phyloP scores from a whole-genome alignment of 768 basidiomycete species.

The Amanita phalloides region DNA sequence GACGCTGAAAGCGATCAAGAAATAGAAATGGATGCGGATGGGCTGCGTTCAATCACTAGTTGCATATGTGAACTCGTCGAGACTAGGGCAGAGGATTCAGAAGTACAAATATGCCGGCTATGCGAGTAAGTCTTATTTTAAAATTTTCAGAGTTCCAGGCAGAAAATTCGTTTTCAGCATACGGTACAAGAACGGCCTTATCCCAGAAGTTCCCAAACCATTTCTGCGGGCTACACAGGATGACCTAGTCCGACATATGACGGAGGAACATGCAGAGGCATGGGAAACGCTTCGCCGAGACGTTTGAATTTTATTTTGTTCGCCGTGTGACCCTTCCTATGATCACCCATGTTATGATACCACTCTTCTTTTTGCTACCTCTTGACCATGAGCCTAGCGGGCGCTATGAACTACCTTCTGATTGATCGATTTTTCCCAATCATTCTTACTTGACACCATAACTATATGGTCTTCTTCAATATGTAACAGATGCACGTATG shows the following conservation, averaged over 20 bases:
- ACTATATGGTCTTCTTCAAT: conserved; percentile 24
- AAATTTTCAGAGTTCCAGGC: no score
- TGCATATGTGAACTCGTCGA: conserved; percentile 34
- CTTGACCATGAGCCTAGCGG: conserved; percentile 1
- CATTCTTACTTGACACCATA: conserved; percentile 34
- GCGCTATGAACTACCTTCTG: conserved; percentile 29
- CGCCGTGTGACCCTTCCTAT: neutral
- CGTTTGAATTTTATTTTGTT: neutral
- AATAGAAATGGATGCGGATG: conserved; percentile 29
- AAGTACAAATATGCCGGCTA: conserved; percentile 29
- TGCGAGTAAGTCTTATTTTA: conserved; percentile 36
- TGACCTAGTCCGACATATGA: conserved; percentile 37
- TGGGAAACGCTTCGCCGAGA: conserved; percentile 32
- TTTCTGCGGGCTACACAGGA: conserved; percentile 28
- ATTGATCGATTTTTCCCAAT: conserved; percentile 34
- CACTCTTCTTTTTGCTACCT: neutral
- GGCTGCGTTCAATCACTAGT: conserved; percentile 26
- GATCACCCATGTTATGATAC: neutral
- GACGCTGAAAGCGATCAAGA: conserved; percentile 23
- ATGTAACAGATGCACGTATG: conserved; percentile 20
- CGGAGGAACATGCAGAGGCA: conserved; percentile 32
- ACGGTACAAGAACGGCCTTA: conserved; percentile 21
- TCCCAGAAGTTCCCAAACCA: conserved; percentile 19
- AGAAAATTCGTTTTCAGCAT: conserved; percentile 15
- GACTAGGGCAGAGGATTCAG: conserved; percentile 18